phyloP scores from a whole-genome alignment of 2,329 filamentous ascomycete species.

The Neoscytalidium dimidiatum region DNA sequence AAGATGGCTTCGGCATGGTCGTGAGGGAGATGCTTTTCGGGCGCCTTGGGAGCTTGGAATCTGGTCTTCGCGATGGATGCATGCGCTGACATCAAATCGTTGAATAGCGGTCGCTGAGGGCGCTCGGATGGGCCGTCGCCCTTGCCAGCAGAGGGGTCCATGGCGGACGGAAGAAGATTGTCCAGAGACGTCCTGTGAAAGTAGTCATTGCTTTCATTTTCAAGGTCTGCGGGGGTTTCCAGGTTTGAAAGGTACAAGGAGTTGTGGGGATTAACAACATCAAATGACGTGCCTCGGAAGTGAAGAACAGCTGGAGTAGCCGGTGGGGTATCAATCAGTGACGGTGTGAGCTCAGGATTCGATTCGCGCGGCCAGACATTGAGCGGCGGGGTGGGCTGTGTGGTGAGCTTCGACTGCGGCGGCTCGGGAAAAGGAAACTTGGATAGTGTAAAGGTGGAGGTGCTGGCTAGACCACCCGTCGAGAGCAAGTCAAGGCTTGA shows the following conservation, averaged over 20 bases:
- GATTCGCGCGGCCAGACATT: constrained; percentile 4
- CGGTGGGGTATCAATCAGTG: constrained; percentile 36
- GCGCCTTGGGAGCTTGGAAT: background rate
- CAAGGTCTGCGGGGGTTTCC: constrained; percentile 36
- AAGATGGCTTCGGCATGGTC: background rate
- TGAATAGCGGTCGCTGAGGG: background rate
- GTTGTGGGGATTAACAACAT: constrained; percentile 41
- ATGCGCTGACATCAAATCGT: constrained; percentile 17
- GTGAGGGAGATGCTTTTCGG: no score
- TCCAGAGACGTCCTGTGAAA: constrained; percentile 31
- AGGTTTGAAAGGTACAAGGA: constrained; percentile 38
- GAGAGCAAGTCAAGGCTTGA: constrained; percentile 28
- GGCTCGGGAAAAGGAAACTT: constrained; percentile 32
- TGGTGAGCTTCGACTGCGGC: constrained; percentile 27
- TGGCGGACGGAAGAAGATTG: constrained; percentile 25
- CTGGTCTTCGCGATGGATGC: constrained; percentile 9
- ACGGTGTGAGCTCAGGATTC: background rate
- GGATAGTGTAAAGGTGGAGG: constrained; percentile 36
- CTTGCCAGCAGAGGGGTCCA: constrained; percentile 21
- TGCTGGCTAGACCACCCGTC: constrained; percentile 26
- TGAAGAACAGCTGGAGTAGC: constrained; percentile 40
- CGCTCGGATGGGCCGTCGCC: background rate
- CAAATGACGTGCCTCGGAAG: constrained; percentile 42
- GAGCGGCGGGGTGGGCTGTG: constrained; percentile 21
- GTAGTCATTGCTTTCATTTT: constrained; percentile 37